Evolutionary conservation across 148 eudicot genomes (phyloP).

Genomic region (Agrostemma githago): DNA sequence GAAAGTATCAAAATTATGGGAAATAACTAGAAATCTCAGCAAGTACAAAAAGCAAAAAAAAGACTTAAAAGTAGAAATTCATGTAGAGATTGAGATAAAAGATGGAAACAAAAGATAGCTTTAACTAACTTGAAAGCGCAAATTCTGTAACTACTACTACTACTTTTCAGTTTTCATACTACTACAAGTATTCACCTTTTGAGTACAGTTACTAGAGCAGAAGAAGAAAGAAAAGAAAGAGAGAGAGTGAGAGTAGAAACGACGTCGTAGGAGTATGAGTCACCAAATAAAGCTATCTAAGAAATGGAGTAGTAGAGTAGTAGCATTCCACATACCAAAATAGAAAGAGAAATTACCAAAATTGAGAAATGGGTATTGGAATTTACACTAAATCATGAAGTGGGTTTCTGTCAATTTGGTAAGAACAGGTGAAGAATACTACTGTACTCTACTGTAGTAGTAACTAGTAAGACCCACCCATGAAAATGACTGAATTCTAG

Average conservation of each 20-base stretch:
- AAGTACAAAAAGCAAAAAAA: not conserved
- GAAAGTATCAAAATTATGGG: slow-evolving; percentile 15
- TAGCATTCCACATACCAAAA: not conserved
- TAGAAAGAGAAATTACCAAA: slow-evolving; percentile 13
- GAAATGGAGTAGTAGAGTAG: not conserved
- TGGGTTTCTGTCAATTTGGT: slow-evolving; percentile 8
- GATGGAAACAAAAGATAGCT: slow-evolving; percentile 1
- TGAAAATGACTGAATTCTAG: slow-evolving; percentile 23
- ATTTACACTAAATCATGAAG: slow-evolving; percentile 16
- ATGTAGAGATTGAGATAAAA: slow-evolving; percentile 8
- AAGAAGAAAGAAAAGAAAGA: slow-evolving; percentile 4
- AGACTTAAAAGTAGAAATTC: slow-evolving; percentile 14
- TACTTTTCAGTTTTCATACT: not conserved
- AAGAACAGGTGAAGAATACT: no score
- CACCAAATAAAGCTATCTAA: slow-evolving; percentile 24
- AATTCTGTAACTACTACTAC: slow-evolving; percentile 14
- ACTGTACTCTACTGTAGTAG: no score
- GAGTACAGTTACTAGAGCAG: not conserved
- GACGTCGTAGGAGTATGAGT: slow-evolving; percentile 18
- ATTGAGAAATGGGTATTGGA: slow-evolving; percentile 16
- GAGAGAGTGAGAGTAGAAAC: slow-evolving; percentile 28
- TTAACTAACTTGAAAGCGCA: slow-evolving; percentile 14
- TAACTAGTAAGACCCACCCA: slow-evolving; percentile 25
- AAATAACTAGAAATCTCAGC: slow-evolving; percentile 24
- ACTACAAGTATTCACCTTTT: slow-evolving; percentile 16